Evolutionary conservation across 192 early-diverging fungal genomes (phyloP).

Genomic region (Linnemannia hyalina): DNA sequence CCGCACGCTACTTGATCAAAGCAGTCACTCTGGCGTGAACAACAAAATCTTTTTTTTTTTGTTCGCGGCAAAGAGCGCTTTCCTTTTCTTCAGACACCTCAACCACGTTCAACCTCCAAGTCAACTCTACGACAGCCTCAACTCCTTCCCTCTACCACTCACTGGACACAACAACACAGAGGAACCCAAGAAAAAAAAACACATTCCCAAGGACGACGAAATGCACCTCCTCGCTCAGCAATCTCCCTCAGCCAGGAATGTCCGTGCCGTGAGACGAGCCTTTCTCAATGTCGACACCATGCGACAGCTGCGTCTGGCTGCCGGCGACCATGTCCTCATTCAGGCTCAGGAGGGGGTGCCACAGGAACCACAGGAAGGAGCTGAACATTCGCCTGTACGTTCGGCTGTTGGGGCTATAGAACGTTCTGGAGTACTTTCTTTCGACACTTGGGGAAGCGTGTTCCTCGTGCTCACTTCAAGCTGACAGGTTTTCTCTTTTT

Average conservation of each 20-base stretch:
- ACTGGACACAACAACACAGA: no score
- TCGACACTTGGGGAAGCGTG: no score
- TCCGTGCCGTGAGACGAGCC: slow-evolving; percentile 49
- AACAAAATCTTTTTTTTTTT: no score
- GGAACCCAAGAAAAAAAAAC: not conserved
- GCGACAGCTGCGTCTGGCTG: slow-evolving; percentile 37
- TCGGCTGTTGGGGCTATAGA: not conserved
- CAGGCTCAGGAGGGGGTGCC: not conserved
- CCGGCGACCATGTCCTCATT: slow-evolving; percentile 56
- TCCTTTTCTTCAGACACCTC: no score
- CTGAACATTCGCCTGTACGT: slow-evolving; percentile 15
- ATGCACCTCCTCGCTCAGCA: slow-evolving; percentile 56
- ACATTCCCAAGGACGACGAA: not conserved
- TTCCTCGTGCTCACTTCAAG: not conserved
- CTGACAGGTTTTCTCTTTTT: not conserved
- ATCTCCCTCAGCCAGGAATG: slow-evolving; percentile 50
- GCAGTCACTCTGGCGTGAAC: no score
- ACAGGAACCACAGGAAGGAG: not conserved
- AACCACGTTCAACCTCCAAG: no score
- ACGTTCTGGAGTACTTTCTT: no score
- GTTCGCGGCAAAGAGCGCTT: no score
- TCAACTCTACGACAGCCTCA: no score
- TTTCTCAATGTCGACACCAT: slow-evolving; percentile 60
- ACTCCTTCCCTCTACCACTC: no score
- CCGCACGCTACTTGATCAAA: no score